Base-by-base conservation (phyloP, 2,329 filamentous ascomycete species). In the Ophiostoma ulmi region DNA sequence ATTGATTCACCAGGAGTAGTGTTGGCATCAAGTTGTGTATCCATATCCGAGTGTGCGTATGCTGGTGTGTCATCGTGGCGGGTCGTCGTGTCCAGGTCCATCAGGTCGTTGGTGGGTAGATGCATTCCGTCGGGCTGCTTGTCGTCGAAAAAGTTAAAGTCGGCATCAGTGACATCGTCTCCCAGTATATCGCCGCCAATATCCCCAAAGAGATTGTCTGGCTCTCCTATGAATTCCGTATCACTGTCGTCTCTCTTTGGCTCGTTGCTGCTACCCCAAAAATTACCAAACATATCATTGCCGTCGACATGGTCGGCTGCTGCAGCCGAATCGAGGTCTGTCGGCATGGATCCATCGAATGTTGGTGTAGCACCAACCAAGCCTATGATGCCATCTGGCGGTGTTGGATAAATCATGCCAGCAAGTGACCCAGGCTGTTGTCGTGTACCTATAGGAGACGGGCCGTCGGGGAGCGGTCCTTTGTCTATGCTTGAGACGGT, bases 131-230 rank as follows among this genome's bases (percentile, higher is more conserved):
- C 65, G 13, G 65, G 38, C 26, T 67, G 65, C 72, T 90, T 88
- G 75, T 94, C 91, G 75, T 94, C 91, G 75, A 94, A 94, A 78
- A 94, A 94, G 77, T 87, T 92, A 77, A 94, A 94, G 76, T 95
- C 92, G 6, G 88, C 91, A 75, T 95, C 92, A 0, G 90, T 93
- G n/a, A 94, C 84, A 74, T 88, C 87, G n/a, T 88, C 86, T n/a
- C 85, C 88, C 78, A 92, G 92, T 74, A 90, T 86, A 74, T 92
- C 89, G 10, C 85, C 86, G 14, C 88, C 88, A 74, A 91, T 83
- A 70, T 91, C 90, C 26, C 85, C 89, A 76, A 92, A 91, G 5
- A 92, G 80, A 75, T 90, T 83, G 39, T 87, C 86, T 0, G 73
- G 71, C 10, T 84, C 81, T 35, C 85, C 85, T 41, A 79, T 77